Evolutionary conservation across 345 rosid genomes (phyloP).

Genomic region (Arabis hirsuta): DNA sequence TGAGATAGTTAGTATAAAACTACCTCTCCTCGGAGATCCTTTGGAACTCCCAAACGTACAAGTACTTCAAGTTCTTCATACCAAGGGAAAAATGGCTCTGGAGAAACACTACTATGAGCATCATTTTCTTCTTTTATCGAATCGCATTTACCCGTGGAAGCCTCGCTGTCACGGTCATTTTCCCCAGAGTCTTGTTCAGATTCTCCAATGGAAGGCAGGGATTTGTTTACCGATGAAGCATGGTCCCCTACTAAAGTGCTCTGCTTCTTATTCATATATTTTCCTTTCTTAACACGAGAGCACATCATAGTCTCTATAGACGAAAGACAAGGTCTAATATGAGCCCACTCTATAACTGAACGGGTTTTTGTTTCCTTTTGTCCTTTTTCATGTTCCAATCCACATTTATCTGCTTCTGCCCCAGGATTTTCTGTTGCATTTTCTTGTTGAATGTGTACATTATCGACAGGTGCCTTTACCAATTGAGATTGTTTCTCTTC

Average conservation of each 20-base stretch:
- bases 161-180: constrained; percentile 46
- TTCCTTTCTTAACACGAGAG: constrained; percentile 58
- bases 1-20: constrained; percentile 28
- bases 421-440: constrained; percentile 40
- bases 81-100: constrained; percentile 63
- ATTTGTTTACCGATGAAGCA: constrained; percentile 50
- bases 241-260: constrained; percentile 35
- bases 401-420: constrained; percentile 44
- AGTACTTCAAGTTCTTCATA: constrained; percentile 84
- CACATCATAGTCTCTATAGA: constrained; percentile 77
- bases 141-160: constrained; percentile 31
- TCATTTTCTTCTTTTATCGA: constrained; percentile 38
- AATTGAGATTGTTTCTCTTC: constrained; percentile 45
- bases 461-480: constrained; percentile 42
- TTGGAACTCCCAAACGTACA: constrained; percentile 94
- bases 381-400: constrained; percentile 43
- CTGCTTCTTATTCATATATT: constrained; percentile 44
- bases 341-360: constrained; percentile 60
- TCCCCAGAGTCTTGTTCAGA: constrained; percentile 48
- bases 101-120: constrained; percentile 39
- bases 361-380: constrained; percentile 46
- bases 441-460: constrained; percentile 46
- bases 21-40: constrained; percentile 96
- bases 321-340: constrained; percentile 64
- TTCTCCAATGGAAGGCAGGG: constrained; percentile 44